These are phyloP conservation scores for Cordyceps cicadae DNA, from an alignment of 2,329 filamentous ascomycete species.

Conservation along the genomic window DNA sequence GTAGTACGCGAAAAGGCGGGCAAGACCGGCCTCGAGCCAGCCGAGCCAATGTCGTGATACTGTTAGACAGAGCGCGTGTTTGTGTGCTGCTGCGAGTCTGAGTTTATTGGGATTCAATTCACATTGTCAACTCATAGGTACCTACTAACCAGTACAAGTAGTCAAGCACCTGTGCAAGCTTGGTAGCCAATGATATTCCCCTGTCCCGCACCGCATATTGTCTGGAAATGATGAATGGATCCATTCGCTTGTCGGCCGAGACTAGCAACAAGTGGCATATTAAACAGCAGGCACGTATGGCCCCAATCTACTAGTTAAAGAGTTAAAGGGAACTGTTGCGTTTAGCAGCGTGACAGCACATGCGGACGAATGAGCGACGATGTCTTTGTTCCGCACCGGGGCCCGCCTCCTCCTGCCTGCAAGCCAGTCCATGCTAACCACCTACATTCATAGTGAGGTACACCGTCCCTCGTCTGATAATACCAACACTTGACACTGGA, in stretches of 20 bases:
- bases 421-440: neutral
- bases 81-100: neutral
- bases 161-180: too few relatives aligned
- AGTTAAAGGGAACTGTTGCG: too few relatives aligned
- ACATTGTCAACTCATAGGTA: neutral
- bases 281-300: neutral
- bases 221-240: neutral
- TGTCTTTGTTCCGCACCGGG: conserved; percentile 1
- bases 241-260: conserved; percentile 1
- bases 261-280: too few relatives aligned
- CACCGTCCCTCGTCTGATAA: neutral
- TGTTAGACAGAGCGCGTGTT: neutral
- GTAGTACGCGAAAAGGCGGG: neutral
- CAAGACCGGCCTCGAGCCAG: neutral
- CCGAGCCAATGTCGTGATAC: neutral
- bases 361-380: too few relatives aligned
- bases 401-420: neutral
- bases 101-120: neutral
- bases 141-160: too few relatives aligned
- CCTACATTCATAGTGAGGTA: too few relatives aligned
- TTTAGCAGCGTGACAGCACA: neutral
- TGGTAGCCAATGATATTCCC: too few relatives aligned
- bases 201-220: neutral
- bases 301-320: too few relatives aligned
- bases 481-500: neutral